Conservation (phyloP, 352 stramenopile genomes). For the Globisporangium paddicum region DNA sequence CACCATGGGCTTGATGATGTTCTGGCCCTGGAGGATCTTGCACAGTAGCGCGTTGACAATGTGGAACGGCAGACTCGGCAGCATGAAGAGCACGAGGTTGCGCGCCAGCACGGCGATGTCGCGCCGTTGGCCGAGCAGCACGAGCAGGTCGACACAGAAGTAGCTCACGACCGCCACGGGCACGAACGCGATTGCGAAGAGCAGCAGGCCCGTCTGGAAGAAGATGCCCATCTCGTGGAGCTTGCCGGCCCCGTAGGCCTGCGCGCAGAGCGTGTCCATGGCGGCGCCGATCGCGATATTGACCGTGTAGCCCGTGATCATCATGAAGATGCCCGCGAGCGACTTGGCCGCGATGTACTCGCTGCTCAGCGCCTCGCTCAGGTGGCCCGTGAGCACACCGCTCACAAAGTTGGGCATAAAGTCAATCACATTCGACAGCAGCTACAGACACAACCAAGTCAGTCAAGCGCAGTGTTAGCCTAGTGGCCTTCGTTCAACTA, state of each 20-base stretch:
- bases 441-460: slow-evolving; percentile 17
- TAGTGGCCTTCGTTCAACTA: too few species aligned
- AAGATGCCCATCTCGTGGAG: slow-evolving; percentile 84
- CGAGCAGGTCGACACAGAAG: slow-evolving; percentile 73
- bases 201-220: slow-evolving; percentile 74
- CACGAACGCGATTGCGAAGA: slow-evolving; percentile 63
- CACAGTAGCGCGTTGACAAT: slow-evolving; percentile 77
- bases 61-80: slow-evolving; percentile 80
- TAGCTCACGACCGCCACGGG: slow-evolving; percentile 59
- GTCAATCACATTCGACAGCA: slow-evolving; percentile 66
- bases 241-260: slow-evolving; percentile 83
- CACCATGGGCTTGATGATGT: slow-evolving; percentile 82
- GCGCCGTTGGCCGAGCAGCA: slow-evolving; percentile 59
- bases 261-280: slow-evolving; percentile 87
- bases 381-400: slow-evolving; percentile 62
- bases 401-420: slow-evolving; percentile 63
- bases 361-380: slow-evolving; percentile 53
- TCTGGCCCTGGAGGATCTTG: slow-evolving; percentile 85
- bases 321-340: slow-evolving; percentile 76
- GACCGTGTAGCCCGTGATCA: slow-evolving; percentile 78
- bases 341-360: slow-evolving; percentile 76
- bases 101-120: slow-evolving; percentile 67
- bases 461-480: too few species aligned
- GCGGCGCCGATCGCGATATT: slow-evolving; percentile 81
- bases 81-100: slow-evolving; percentile 58